Percentiles rank a stretch among this genome's conserved stretches.
These are phyloP conservation scores for Deakozyma indianensis DNA, from an alignment of 805 yeast species.

Conservation along the genomic window DNA sequence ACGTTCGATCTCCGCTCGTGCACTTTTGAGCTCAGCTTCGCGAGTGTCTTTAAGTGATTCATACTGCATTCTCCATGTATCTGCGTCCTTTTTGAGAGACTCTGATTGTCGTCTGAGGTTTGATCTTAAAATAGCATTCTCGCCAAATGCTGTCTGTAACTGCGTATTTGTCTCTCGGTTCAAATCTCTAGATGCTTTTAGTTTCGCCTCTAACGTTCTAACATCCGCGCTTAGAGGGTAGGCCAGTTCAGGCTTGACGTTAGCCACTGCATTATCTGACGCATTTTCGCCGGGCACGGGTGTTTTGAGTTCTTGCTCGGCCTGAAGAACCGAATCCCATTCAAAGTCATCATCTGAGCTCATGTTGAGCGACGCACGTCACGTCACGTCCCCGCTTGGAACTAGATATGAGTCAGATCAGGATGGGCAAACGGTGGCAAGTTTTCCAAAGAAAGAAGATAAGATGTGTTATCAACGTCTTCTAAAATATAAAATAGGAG, in stretches of 20 bases:
- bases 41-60: conserved; percentile 20
- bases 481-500: too few species aligned
- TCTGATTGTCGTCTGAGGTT: conserved; percentile 31
- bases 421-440: too few species aligned
- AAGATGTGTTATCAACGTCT: too few species aligned
- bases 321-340: neutral
- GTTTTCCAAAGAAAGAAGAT: too few species aligned
- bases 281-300: too few species aligned
- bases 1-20: conserved; percentile 16
- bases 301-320: neutral
- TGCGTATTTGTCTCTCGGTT: conserved; percentile 16
- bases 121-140: conserved; percentile 58
- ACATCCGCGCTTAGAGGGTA: neutral
- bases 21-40: conserved; percentile 4
- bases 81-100: conserved; percentile 14
- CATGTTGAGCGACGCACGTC: neutral
- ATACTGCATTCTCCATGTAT: conserved; percentile 22
- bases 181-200: neutral
- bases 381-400: too few species aligned
- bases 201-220: neutral
- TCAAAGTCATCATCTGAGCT: conserved; percentile 1
- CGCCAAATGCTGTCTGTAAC: conserved; percentile 54
- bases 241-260: too few species aligned
- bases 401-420: too few species aligned
- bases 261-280: too few species aligned